Base-by-base conservation (phyloP, 1,284 basidiomycete genomes). In the Schizophyllum amplum region DNA sequence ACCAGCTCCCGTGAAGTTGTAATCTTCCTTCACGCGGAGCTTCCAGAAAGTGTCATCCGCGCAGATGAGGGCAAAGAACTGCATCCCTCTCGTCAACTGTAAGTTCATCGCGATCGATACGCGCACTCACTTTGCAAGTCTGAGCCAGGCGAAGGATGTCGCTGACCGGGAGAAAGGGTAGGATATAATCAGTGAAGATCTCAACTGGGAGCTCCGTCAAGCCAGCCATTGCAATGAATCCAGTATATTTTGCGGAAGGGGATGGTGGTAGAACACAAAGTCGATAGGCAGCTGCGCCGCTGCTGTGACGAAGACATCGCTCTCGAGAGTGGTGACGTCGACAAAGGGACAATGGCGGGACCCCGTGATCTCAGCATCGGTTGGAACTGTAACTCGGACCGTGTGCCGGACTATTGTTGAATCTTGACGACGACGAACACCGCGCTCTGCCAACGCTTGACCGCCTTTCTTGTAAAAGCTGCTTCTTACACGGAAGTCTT, bases 1-100 rank as follows among this genome's bases (percentile, higher is more conserved):
- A 24, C 75, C 78, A 47, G 78, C 74, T 4, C 82, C 81, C 13
- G 82, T 77, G 65, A 91, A 92, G 65, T 92, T 88, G 74, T 86
- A 94, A 67, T 94, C 92, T n/a, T 70, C 66, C 42, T 78, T 68
- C 6, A 91, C 76, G 62, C 82, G 87, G 26, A 78, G 75, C 64
- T 85, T 86, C 92, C 92, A 94, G 59, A 93, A 80, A 0, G 82
- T 82, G 51, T 92, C 85, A 67, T 94, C 90, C n/a, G 80, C 75
- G 63, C 80, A 80, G 20, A 90, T 64, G 5, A 66, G 55, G 15
- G 79, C 73, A 63, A 89, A 84, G 65, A 78, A 76, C 76, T 78
- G 57, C 24, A 11, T 23, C 26, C 49, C 24, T 23, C 33, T 48
- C 22, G 58, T 56, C 24, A 57, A 52, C 47, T 51, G 22, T n/a